Evolutionary conservation across 192 early-diverging fungal genomes (phyloP), one percentile per base, ranked within the genome.

Genomic region (Coemansia brasiliensis): DNA sequence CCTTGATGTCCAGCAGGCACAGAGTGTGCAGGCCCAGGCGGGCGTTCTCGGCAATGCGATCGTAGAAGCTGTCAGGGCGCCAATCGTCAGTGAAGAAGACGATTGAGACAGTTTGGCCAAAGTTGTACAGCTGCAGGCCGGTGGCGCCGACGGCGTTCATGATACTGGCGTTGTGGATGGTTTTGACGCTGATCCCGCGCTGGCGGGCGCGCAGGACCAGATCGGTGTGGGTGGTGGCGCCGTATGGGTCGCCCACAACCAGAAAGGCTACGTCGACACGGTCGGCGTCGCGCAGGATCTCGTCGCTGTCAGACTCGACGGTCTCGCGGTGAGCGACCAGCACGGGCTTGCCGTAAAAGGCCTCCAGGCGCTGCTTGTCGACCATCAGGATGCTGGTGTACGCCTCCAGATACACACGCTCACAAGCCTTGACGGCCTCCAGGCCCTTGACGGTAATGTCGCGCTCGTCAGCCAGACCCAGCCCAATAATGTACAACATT

Each of bases 151-250:
- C 83, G 8, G 95, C 96, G 74, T 98, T 99, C 93, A 99, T 94
- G 79, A 99, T 96, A 45, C 93, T 95, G n/a, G 96, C 94, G 72
- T 99, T 99, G 79, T 99, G 96, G 61, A 99, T 98, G 13, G 87
- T 85, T 27, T 87, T 80, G n/a, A 94, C 92, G 15, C 85, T 83
- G 65, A 99, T 93, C 26, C 70, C 64, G 38, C 89, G 85, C 61
- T 97, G 92, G 45, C 87, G 86, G 1, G 96, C 96, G 9, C 96
- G 92, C 55, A 95, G 84, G 10, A 99, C 90, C 11, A 99, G 84
- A 69, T 99, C 96, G 0, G 93, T 92, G 75, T 99, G 96, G 2
- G 96, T 99, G 7, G 96, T 99, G 16, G 96, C 96, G 15, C 95
- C 86, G 65, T 87, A 96, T 35, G 96, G 95, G 81, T 99, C 96